Evolutionary conservation across 2,329 filamentous ascomycete species (phyloP).

Genomic region (Thelonectria rubi): DNA sequence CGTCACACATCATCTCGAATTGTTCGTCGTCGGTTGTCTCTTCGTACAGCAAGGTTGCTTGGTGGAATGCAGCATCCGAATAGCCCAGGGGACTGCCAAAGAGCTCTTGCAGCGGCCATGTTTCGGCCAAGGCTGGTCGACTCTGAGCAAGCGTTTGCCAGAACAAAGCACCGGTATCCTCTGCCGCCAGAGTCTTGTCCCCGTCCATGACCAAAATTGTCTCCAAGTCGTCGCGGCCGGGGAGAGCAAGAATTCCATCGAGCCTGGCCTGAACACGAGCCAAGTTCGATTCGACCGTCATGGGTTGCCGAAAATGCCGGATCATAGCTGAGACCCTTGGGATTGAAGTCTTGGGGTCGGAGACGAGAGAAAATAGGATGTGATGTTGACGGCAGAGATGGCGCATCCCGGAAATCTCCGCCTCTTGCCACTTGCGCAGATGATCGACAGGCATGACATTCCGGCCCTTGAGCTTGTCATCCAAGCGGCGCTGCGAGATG

Average conservation of each 20-base stretch:
- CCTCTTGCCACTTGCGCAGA: slow-evolving; percentile 57
- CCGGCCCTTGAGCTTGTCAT: slow-evolving; percentile 52
- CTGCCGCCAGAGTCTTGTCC: slow-evolving; percentile 62
- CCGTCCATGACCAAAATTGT: slow-evolving; percentile 66
- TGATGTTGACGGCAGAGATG: slow-evolving; percentile 53
- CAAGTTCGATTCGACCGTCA: slow-evolving; percentile 46
- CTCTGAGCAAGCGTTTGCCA: slow-evolving; percentile 49
- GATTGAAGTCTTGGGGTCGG: slow-evolving; percentile 39
- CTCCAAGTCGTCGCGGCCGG: slow-evolving; percentile 39
- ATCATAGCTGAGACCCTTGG: slow-evolving; percentile 15
- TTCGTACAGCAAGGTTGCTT: slow-evolving; percentile 63
- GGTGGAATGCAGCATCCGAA: slow-evolving; percentile 63
- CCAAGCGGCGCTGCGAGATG: slow-evolving; percentile 49
- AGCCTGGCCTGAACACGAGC: slow-evolving; percentile 42
- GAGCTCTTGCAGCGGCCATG: slow-evolving; percentile 51
- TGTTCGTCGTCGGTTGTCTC: slow-evolving; percentile 47
- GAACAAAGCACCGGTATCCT: slow-evolving; percentile 62
- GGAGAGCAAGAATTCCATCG: slow-evolving; percentile 44
- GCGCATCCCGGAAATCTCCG: slow-evolving; percentile 55
- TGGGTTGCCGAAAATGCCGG: slow-evolving; percentile 19
- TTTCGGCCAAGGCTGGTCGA: neutral
- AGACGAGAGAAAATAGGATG: slow-evolving; percentile 57
- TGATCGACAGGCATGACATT: slow-evolving; percentile 45
- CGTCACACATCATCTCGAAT: slow-evolving; percentile 57
- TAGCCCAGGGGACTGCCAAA: slow-evolving; percentile 60